Percentiles rank a stretch among this genome's conserved stretches.
phyloP scores from a whole-genome alignment of 169 alveolate species.

The Eimeria sp. region DNA sequence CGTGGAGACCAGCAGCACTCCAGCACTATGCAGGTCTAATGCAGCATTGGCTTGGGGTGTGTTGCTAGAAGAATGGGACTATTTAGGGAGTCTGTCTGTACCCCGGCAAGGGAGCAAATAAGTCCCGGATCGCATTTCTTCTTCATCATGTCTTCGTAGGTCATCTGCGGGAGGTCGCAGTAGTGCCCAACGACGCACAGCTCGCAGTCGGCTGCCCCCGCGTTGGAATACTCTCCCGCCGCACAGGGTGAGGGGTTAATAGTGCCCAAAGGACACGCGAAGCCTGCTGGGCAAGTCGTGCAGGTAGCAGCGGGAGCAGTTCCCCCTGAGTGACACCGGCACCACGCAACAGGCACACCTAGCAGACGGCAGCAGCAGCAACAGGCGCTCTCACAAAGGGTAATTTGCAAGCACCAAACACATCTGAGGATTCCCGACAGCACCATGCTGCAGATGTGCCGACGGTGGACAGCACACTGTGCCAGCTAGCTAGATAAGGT shows the following conservation, averaged over 20 bases:
- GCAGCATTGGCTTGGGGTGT: no score
- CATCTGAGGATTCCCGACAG: neutral
- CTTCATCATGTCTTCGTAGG: constrained; percentile 39
- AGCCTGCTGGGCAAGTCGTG: constrained; percentile 15
- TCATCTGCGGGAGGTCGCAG: constrained; percentile 17
- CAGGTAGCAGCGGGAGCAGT: neutral
- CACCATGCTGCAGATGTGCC: neutral
- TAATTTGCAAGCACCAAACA: neutral
- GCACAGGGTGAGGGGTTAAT: neutral
- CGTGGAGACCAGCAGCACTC: no score
- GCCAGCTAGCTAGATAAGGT: neutral
- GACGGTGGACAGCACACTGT: neutral
- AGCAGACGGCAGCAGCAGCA: neutral
- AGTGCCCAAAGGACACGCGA: constrained; percentile 8
- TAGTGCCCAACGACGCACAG: constrained; percentile 7
- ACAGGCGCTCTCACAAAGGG: neutral
- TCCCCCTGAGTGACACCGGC: neutral
- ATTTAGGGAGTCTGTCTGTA: neutral
- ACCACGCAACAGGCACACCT: neutral
- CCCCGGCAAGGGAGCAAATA: constrained; percentile 14
- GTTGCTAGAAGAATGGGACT: no score
- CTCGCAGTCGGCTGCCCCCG: constrained; percentile 21
- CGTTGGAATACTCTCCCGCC: neutral
- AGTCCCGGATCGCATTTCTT: constrained; percentile 39
- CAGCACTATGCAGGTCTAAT: no score